Evolutionary conservation across 163 green algal genomes (phyloP).

Genomic region (Smithsoniella earleae): DNA sequence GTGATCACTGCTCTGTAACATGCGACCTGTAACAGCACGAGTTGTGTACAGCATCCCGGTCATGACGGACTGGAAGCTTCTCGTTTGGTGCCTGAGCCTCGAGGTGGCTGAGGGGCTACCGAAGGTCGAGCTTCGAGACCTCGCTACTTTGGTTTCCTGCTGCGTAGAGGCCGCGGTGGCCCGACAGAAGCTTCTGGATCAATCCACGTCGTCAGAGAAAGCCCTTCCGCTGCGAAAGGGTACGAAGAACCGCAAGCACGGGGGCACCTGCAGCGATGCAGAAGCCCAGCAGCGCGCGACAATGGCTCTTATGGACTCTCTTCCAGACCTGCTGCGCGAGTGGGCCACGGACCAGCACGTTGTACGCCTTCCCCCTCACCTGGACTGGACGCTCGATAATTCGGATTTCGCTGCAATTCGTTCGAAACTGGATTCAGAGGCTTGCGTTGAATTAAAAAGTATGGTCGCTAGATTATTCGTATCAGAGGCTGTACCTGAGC

Average conservation of each 20-base stretch:
- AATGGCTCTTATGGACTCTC: constrained; percentile 39
- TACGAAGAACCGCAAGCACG: background rate
- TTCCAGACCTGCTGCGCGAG: constrained; percentile 44
- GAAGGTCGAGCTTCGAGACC: background rate
- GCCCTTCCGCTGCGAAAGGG: background rate
- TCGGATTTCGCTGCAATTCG: no score
- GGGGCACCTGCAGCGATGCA: background rate
- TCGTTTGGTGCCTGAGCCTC: background rate
- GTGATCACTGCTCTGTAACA: no score
- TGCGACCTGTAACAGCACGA: no score
- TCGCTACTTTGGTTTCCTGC: background rate
- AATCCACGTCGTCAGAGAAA: background rate
- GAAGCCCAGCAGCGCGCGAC: constrained; percentile 45
- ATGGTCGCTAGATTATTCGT: no score
- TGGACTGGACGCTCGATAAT: no score
- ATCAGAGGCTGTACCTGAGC: no score
- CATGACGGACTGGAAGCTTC: background rate
- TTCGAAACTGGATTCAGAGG: no score
- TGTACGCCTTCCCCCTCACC: constrained; percentile 24
- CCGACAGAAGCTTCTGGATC: background rate
- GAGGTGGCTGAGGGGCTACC: constrained; percentile 1
- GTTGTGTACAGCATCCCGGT: constrained; percentile 29
- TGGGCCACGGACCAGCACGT: constrained; percentile 39
- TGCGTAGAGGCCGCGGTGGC: constrained; percentile 10
- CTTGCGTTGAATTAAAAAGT: no score